Conservation (phyloP, 2,329 filamentous ascomycete species). For the Sporothrix euskadiensis region DNA sequence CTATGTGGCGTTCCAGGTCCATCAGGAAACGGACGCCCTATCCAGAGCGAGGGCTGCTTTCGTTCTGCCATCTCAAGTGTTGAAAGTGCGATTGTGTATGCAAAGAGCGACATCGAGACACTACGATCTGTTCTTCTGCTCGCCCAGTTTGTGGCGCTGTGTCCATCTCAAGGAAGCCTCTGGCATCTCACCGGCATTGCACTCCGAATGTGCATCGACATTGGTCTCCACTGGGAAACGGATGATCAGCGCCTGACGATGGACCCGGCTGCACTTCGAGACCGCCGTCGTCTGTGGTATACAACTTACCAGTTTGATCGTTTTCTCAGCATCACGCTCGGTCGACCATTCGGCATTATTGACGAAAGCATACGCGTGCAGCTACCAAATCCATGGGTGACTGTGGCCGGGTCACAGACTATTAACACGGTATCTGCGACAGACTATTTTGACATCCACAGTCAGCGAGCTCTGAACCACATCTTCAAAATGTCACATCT, state of each 20-base stretch:
- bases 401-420: background rate
- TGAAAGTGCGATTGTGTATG: background rate
- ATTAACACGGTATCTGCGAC: background rate
- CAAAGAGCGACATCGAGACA: background rate
- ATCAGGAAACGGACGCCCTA: background rate
- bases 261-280: background rate
- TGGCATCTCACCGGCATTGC: conserved; percentile 1
- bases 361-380: background rate
- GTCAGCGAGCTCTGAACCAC: background rate
- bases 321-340: background rate
- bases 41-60: conserved; percentile 1
- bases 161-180: background rate
- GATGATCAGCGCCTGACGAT: background rate
- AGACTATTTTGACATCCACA: background rate
- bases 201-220: background rate
- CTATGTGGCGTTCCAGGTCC: background rate
- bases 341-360: background rate
- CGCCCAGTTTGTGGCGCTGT: background rate
- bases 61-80: background rate
- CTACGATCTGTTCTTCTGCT: background rate
- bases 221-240: conserved; percentile 1
- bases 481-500: background rate
- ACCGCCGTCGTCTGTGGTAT: conserved; percentile 1
- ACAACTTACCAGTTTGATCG: background rate
- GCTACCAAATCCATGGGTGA: background rate